Evolutionary conservation across 2,329 filamentous ascomycete genomes (phyloP), one percentile per base, ranked within the genome.

Genomic region (Aspergillus sp.): DNA sequence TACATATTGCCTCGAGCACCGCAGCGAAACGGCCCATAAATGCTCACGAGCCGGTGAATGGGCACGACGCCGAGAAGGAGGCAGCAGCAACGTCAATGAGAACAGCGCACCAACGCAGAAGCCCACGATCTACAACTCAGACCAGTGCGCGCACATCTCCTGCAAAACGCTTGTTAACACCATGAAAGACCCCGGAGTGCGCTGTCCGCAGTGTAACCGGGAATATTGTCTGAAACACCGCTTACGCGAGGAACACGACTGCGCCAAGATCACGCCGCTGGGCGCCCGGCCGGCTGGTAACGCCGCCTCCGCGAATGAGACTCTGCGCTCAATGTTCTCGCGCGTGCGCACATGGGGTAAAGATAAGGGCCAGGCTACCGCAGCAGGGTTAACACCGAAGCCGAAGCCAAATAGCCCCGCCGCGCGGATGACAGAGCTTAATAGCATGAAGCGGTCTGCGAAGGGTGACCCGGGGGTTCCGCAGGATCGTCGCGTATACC

Each of bases 1-100:
- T 48, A 91, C 85, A 10, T 98, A 83, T 73, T 98, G 94, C 67
- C 85, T 94, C 55, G 91, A 97, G 64, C 93, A 98, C 75, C 86
- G 91, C 46, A 85, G 82, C 59, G 91, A 97, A 72, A 79, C 81
- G 19, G 73, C 87, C 0, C 94, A 98, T 72, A 79, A 81, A 61
- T 85, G 82, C 54, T 57, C 74, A 3, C 73, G 78, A 48, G 77
- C 74, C 32, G 81, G 81, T 44, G 78, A 76, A 60, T 84, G 80
- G 80, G 80, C 79, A 0, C 71, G 73, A 48, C 70, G 72, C 19
- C 69, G 70, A 5, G 45, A 62, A 66, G 49, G 40, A 44, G 52
- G 51, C 28, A 49, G 46, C 35, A 53, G 47, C 27, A 57, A 56
- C 35, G 58, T 58, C 48, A 19, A 19, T 19, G 55, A 61, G 36